A percentile compares a stretch with the other conserved stretches of the same genome.
These are phyloP conservation scores for Diacronema lutheri DNA, from an alignment of 78 protist genomes.

Conservation along the genomic window DNA sequence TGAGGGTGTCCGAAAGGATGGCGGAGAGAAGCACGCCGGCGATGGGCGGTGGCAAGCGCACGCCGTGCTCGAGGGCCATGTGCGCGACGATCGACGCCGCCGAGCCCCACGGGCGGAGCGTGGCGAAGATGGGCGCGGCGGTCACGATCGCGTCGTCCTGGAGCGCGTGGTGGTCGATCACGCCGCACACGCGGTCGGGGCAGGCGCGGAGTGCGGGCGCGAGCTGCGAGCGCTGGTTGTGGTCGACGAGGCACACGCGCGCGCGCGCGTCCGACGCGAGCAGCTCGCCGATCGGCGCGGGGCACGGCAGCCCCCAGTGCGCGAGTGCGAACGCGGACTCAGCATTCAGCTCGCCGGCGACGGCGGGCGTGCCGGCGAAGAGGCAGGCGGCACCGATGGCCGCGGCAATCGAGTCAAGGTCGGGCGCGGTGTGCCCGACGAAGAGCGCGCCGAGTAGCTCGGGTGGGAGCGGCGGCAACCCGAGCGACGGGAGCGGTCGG, in stretches of 20 bases:
- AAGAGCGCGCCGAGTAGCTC: not conserved
- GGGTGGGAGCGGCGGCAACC: not conserved
- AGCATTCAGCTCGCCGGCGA: not conserved
- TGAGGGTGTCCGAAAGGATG: conserved; percentile 13
- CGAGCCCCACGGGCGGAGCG: not conserved
- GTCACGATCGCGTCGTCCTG: not conserved
- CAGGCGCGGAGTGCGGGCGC: not conserved
- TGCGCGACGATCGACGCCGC: not conserved
- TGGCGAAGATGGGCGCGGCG: not conserved
- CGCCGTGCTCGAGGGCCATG: not conserved
- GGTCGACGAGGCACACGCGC: not conserved
- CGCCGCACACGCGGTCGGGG: not conserved
- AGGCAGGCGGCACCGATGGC: not conserved
- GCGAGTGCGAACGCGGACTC: not conserved
- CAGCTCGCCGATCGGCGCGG: not conserved
- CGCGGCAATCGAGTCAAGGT: not conserved
- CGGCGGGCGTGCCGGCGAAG: not conserved
- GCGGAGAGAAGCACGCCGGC: not conserved
- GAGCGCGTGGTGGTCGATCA: conserved; percentile 11
- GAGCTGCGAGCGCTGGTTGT: not conserved
- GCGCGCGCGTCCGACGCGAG: not conserved
- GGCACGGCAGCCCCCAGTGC: not conserved
- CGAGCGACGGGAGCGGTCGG: too few relatives aligned
- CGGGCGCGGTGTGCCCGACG: not conserved
- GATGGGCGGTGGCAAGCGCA: not conserved